These are phyloP conservation scores for Starmerella floricola DNA, from an alignment of 805 yeast genomes.

Conservation along the genomic window DNA sequence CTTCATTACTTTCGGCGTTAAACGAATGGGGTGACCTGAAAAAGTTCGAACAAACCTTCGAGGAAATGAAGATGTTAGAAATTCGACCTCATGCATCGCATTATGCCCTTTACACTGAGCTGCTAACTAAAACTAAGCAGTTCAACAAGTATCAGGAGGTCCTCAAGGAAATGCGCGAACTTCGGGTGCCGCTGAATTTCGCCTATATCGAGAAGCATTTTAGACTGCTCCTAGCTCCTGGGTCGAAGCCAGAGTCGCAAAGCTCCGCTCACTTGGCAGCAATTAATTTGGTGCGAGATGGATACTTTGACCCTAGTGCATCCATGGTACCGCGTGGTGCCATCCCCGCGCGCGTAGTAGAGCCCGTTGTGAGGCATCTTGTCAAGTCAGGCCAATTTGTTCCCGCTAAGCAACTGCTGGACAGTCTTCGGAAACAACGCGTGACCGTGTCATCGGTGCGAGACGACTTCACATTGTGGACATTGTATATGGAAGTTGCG, in stretches of 20 bases:
- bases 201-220: constrained; percentile 22
- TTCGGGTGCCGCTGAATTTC: constrained; percentile 19
- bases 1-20: constrained; percentile 17
- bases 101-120: constrained; percentile 22
- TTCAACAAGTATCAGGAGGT: constrained; percentile 13
- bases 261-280: constrained; percentile 11
- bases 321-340: constrained; percentile 23
- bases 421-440: constrained; percentile 6
- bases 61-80: constrained; percentile 19
- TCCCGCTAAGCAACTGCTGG: constrained; percentile 21
- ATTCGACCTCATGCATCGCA: constrained; percentile 19
- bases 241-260: constrained; percentile 5
- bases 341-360: constrained; percentile 22
- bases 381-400: constrained; percentile 12
- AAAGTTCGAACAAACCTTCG: constrained; percentile 29
- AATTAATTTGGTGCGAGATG: constrained; percentile 14
- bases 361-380: constrained; percentile 20
- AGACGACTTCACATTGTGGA: constrained; percentile 12
- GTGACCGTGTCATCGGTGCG: neutral
- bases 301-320: constrained; percentile 23
- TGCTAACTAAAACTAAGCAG: constrained; percentile 10
- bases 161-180: constrained; percentile 14
- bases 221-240: constrained; percentile 16
- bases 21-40: constrained; percentile 29
- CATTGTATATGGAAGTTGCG: constrained; percentile 16